Evolutionary conservation across 768 basidiomycete species (phyloP).

Genomic region (Hebeloma cylindrosporum): DNA sequence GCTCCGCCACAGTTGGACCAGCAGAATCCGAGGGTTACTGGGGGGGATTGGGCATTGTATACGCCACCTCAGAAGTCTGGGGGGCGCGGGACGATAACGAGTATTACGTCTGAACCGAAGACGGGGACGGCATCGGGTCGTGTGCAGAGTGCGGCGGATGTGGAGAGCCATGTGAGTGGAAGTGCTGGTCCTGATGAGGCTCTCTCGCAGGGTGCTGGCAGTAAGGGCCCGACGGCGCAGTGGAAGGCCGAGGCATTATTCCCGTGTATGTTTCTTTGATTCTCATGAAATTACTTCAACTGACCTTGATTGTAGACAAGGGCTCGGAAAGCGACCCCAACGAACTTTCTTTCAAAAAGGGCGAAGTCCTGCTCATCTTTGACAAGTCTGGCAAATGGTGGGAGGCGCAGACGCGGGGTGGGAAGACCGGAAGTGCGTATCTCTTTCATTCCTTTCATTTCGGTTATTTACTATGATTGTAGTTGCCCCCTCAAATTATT

Average conservation of each 20-base stretch:
- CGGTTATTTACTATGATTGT: neutral
- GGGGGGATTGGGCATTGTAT: conserved; percentile 14
- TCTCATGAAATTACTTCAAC: conserved; percentile 2
- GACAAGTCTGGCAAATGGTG: conserved; percentile 87
- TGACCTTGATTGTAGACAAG: conserved; percentile 15
- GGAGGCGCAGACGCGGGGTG: conserved; percentile 71
- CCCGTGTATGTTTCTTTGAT: conserved; percentile 43
- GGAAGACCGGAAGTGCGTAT: conserved; percentile 62
- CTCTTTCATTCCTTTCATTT: conserved; percentile 2
- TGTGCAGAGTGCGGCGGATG: neutral
- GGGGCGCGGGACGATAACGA: conserved; percentile 12
- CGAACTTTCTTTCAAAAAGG: conserved; percentile 84
- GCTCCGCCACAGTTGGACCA: neutral
- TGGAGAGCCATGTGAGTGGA: neutral
- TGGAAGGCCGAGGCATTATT: conserved; percentile 31
- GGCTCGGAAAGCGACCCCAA: conserved; percentile 71
- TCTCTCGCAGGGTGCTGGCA: neutral
- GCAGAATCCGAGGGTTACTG: conserved; percentile 33
- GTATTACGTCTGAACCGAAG: conserved; percentile 5
- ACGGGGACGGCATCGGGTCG: neutral
- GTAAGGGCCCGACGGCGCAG: conserved; percentile 23
- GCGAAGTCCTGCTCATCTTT: conserved; percentile 78
- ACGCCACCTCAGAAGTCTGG: conserved; percentile 7
- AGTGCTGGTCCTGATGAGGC: neutral
- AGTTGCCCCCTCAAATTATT: conserved; percentile 45